Percentiles rank a stretch among this genome's conserved stretches.
These are phyloP conservation scores for Vigna radiata DNA, from an alignment of 306 rosid genomes.

Conservation along the genomic window DNA sequence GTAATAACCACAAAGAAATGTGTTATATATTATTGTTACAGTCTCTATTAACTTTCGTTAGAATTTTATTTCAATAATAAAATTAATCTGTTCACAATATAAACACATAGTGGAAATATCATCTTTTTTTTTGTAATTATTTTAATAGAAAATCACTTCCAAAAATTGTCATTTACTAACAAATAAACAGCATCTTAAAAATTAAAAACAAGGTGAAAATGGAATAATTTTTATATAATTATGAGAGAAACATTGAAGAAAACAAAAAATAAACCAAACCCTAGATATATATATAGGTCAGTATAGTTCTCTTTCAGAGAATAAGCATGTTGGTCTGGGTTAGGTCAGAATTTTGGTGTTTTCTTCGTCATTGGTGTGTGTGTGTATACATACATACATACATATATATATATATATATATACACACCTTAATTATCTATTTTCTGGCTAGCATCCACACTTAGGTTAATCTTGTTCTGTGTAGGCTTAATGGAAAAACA, in stretches of 20 bases:
- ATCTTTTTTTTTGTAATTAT: background rate
- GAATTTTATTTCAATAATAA: background rate
- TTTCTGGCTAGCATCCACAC: slow-evolving; percentile 29
- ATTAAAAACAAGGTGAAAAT: background rate
- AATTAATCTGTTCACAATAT: too few species aligned
- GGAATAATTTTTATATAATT: background rate
- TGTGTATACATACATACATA: background rate
- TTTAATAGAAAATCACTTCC: background rate
- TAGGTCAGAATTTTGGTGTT: slow-evolving; percentile 40
- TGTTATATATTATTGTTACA: background rate
- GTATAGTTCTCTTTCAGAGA: slow-evolving; percentile 43
- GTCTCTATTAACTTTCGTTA: background rate
- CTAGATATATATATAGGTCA: background rate
- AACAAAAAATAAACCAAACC: background rate
- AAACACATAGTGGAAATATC: background rate
- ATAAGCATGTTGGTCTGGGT: slow-evolving; percentile 37
- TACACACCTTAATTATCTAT: background rate
- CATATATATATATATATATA: background rate
- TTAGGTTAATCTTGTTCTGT: slow-evolving; percentile 48
- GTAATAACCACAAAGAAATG: background rate
- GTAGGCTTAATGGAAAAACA: slow-evolving; percentile 8
- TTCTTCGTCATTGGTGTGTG: background rate
- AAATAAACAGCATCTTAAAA: background rate
- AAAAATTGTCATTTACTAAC: background rate
- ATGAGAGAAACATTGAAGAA: background rate